Evolutionary conservation across 352 stramenopile genomes (phyloP).

Genomic region (Globisporangium radiosum): DNA sequence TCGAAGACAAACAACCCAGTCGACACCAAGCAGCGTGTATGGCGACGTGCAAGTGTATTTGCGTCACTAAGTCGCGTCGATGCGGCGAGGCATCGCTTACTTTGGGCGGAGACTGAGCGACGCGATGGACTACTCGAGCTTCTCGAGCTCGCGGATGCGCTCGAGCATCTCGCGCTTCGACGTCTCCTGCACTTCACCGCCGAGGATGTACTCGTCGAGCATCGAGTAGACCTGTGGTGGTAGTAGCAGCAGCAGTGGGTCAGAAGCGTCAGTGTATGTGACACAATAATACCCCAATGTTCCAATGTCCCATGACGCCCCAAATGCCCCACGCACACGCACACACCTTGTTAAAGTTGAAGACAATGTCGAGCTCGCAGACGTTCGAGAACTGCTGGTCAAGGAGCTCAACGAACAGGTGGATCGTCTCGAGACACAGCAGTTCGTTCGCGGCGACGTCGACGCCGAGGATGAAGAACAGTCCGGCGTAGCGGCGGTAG

Average conservation of each 20-base stretch:
- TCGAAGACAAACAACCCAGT: too few relatives aligned
- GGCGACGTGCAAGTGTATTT: too few relatives aligned
- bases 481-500: constrained; percentile 96
- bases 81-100: too few relatives aligned
- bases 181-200: constrained; percentile 91
- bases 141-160: constrained; percentile 89
- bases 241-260: neutral
- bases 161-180: constrained; percentile 91
- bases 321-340: too few relatives aligned
- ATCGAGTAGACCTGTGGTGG: constrained; percentile 83
- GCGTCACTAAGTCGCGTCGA: too few relatives aligned
- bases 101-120: too few relatives aligned
- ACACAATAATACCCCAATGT: neutral
- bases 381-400: constrained; percentile 99
- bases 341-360: constrained; percentile 92
- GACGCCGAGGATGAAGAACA: constrained; percentile 98
- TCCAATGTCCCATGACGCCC: too few relatives aligned
- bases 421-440: constrained; percentile 96
- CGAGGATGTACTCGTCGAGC: constrained; percentile 94
- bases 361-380: constrained; percentile 96
- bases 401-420: constrained; percentile 97
- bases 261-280: neutral
- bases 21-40: too few relatives aligned
- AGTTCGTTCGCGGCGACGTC: constrained; percentile 97
- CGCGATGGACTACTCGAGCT: constrained; percentile 60